Percentiles rank a stretch among this genome's conserved stretches.
Evolutionary conservation across 2,329 filamentous ascomycete species (phyloP).

Genomic region (Colletotrichum sp.): DNA sequence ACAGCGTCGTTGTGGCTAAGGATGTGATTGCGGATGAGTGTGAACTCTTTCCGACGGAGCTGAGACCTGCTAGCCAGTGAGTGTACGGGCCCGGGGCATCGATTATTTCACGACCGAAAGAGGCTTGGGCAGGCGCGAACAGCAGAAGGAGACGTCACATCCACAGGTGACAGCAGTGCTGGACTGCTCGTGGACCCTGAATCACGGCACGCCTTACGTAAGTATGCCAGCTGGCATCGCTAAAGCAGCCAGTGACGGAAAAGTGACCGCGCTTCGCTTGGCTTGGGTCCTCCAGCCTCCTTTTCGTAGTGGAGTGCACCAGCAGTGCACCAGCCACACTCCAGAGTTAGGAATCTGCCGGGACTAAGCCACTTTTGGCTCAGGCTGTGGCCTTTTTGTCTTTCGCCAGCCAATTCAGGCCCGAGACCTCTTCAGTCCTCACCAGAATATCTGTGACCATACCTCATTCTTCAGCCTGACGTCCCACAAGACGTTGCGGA

Average conservation of each 20-base stretch:
- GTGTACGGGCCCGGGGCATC: background rate
- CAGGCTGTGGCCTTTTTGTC: constrained; percentile 13
- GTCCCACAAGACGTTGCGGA: constrained; percentile 22
- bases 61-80: background rate
- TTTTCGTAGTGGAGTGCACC: background rate
- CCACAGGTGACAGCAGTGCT: background rate
- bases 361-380: constrained; percentile 20
- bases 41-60: background rate
- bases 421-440: constrained; percentile 18
- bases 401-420: constrained; percentile 14
- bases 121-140: background rate
- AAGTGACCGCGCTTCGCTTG: background rate
- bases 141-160: background rate
- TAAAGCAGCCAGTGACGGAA: background rate
- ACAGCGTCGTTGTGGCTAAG: background rate
- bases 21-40: background rate
- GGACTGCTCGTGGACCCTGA: background rate
- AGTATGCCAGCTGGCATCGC: background rate
- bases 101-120: background rate
- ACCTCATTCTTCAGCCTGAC: constrained; percentile 21
- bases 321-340: constrained; percentile 7
- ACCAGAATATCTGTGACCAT: constrained; percentile 21
- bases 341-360: constrained; percentile 3
- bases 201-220: background rate
- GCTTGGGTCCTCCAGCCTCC: background rate